phyloP scores from a whole-genome alignment of 345 rosid species.

The Lumnitzera littorea region DNA sequence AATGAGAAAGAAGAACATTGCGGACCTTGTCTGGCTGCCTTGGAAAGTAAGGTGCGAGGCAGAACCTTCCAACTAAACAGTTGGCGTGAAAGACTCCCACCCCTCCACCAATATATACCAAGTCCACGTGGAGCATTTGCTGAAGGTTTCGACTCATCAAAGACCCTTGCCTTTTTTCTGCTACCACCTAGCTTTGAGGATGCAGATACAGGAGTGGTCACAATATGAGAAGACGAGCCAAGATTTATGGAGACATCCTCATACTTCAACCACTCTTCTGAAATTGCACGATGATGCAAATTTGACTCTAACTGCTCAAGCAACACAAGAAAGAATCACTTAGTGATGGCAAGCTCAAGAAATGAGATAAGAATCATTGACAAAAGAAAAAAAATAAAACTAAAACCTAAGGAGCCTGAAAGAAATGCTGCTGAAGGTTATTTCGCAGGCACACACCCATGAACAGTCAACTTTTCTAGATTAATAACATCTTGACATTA shows the following conservation, averaged over 20 bases:
- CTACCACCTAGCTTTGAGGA: slow-evolving; percentile 59
- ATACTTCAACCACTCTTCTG: slow-evolving; percentile 71
- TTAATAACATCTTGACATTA: too few species aligned
- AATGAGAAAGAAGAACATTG: not conserved
- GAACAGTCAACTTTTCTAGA: too few species aligned
- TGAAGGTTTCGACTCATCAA: slow-evolving; percentile 48
- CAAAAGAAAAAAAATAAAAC: not conserved
- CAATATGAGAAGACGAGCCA: slow-evolving; percentile 76
- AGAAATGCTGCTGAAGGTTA: too few species aligned
- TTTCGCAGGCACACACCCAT: too few species aligned
- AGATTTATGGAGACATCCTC: slow-evolving; percentile 50
- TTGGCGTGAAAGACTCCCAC: slow-evolving; percentile 72
- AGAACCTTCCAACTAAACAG: slow-evolving; percentile 81
- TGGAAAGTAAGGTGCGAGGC: slow-evolving; percentile 55
- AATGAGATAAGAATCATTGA: not conserved
- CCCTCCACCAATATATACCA: slow-evolving; percentile 90
- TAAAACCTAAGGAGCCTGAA: not conserved
- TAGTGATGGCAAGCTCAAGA: too few species aligned
- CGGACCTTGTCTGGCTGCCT: slow-evolving; percentile 93
- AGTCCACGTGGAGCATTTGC: slow-evolving; percentile 54
- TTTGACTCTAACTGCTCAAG: slow-evolving; percentile 72
- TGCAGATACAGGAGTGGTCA: slow-evolving; percentile 45
- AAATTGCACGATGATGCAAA: slow-evolving; percentile 64
- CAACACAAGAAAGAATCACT: slow-evolving; percentile 11
- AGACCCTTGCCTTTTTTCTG: slow-evolving; percentile 44